Base-by-base conservation (phyloP, 768 basidiomycete genomes). In the Strobilomyces confusus region DNA sequence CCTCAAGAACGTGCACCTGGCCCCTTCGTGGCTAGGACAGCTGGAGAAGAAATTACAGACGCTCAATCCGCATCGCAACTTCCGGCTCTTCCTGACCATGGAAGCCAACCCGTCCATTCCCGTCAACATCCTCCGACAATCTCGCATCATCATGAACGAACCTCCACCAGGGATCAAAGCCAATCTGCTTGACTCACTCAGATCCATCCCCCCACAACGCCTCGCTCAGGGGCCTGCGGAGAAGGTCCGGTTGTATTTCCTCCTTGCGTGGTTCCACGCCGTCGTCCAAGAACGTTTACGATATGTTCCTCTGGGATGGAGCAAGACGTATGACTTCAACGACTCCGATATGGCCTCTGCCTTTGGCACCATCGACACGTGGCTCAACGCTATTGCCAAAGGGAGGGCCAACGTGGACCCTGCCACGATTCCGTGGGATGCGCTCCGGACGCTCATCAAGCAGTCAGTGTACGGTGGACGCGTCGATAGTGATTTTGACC, bases 211-310 rank as follows among this genome's bases (percentile, higher is more conserved):
- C 2, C 75, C 86, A 0, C 71, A 83, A 11, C 85, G 89, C 22
- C 78, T 95, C 44, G 73, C 83, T 1, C 83, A 89, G 66, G 97
- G 95, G 6, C 95, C 95, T 9, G 86, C 85, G 3, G 97, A 99
- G 73, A 97, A 97, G 69, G 79, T 87, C 37, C 84, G 97, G 6
- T 71, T 98, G 44, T 95, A 95, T 73, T 98, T 98, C 86, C 77
- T 98, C 32, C 81, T 98, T 29, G 92, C 97, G 1, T 99, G 95
- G 95, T 97, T 98, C 87, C 97, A 99, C 64, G 95, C 97, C 13
- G 84, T 98, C 19, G 87, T 98, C 1, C 95, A 97, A 72, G 97
- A 98, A 70, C 91, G 97, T 56, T 77, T 98, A 13, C 90, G 95
- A 38, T 99, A 98, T 69, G 90, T 87, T 9, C 97, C 97, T 7